phyloP scores from a whole-genome alignment of 1,284 basidiomycete species.

The Puccinia sorghi region DNA sequence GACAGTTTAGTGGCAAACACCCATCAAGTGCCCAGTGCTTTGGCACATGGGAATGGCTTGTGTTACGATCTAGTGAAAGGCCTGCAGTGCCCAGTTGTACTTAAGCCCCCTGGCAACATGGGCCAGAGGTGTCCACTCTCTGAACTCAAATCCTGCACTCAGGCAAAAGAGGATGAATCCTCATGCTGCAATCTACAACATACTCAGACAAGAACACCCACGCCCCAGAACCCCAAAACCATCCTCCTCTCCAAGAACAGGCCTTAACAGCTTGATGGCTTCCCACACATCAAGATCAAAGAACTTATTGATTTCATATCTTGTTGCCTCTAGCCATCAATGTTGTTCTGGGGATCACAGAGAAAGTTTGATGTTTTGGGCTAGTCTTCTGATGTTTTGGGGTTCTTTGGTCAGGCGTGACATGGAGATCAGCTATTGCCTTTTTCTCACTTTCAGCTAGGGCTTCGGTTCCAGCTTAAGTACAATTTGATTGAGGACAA shows the following conservation, averaged over 20 bases:
- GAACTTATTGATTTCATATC: constrained; percentile 5
- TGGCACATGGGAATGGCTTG: neutral
- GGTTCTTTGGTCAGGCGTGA: neutral
- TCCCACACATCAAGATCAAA: constrained; percentile 9
- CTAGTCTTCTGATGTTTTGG: too few relatives aligned
- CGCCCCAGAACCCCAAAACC: too few relatives aligned
- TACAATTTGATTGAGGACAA: constrained; percentile 8
- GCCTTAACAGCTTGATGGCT: neutral
- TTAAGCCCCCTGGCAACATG: too few relatives aligned
- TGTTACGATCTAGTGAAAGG: too few relatives aligned
- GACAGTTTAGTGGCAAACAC: constrained; percentile 19
- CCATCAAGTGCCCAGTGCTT: neutral
- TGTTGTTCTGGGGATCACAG: neutral
- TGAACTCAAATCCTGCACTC: too few relatives aligned
- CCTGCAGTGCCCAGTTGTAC: too few relatives aligned
- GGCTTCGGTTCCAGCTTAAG: constrained; percentile 5
- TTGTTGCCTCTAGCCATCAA: neutral
- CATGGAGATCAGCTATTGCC: neutral
- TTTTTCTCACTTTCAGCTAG: neutral
- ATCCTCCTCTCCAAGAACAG: too few relatives aligned
- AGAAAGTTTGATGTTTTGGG: neutral
- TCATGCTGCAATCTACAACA: too few relatives aligned
- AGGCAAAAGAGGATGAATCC: too few relatives aligned
- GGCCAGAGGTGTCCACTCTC: too few relatives aligned
- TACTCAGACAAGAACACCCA: too few relatives aligned